Evolutionary conservation across 345 rosid genomes (phyloP).

Genomic region (Eucalyptus grandis): DNA sequence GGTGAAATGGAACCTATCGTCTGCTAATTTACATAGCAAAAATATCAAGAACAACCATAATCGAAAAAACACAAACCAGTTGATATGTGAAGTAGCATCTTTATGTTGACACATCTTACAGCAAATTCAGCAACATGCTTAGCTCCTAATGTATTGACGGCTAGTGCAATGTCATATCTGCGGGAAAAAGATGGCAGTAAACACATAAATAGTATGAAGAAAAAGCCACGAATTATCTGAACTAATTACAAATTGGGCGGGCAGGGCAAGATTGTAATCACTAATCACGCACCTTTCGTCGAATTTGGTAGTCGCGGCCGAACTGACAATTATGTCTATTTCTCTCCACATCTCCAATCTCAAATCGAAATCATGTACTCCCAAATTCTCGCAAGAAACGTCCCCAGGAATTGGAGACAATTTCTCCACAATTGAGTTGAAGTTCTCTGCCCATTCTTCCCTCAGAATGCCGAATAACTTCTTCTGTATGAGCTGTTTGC

Average conservation of each 20-base stretch:
- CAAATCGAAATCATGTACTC: constrained; percentile 2
- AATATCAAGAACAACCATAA: neutral
- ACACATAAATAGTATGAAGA: neutral
- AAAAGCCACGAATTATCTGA: neutral
- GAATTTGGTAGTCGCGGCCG: constrained; percentile 35
- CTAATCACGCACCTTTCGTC: constrained; percentile 14
- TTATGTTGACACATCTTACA: constrained; percentile 33
- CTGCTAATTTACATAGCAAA: neutral
- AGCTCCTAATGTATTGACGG: constrained; percentile 51
- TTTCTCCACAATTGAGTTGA: neutral
- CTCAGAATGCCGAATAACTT: neutral
- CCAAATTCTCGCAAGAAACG: constrained; percentile 5
- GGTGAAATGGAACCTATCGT: neutral
- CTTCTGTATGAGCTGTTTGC: neutral
- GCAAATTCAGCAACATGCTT: constrained; percentile 41
- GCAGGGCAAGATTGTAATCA: neutral
- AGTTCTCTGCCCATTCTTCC: neutral
- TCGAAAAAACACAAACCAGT: constrained; percentile 3
- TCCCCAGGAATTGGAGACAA: constrained; percentile 14
- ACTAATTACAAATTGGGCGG: neutral
- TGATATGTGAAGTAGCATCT: constrained; percentile 34
- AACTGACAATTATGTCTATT: constrained; percentile 17
- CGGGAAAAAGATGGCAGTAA: neutral
- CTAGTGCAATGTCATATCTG: constrained; percentile 44
- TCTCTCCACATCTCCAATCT: constrained; percentile 10